Percentiles rank a stretch among this genome's conserved stretches.
These are phyloP conservation scores for Candida rishiriensis DNA, from an alignment of 805 yeast species.

Conservation along the genomic window DNA sequence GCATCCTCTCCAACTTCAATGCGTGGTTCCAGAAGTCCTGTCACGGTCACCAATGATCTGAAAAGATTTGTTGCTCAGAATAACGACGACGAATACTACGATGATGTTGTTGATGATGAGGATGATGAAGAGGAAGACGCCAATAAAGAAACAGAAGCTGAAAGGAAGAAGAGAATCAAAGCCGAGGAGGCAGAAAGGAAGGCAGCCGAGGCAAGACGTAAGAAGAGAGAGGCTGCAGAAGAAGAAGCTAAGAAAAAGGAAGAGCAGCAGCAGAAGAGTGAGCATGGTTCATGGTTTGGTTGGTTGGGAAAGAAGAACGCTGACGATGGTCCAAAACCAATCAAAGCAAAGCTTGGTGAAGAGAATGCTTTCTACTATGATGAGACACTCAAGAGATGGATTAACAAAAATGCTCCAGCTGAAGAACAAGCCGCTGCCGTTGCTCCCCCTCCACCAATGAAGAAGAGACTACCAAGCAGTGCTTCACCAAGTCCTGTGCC, in stretches of 20 bases:
- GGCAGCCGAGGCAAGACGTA: constrained; percentile 9
- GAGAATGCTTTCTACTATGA: constrained; percentile 71
- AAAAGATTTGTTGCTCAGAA: constrained; percentile 25
- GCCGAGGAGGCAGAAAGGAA: constrained; percentile 21
- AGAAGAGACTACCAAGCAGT: constrained; percentile 35
- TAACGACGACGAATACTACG: constrained; percentile 28
- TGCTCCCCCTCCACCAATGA: constrained; percentile 71
- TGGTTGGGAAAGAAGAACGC: constrained; percentile 57
- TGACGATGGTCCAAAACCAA: constrained; percentile 63
- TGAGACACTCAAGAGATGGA: constrained; percentile 54
- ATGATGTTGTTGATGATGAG: constrained; percentile 28
- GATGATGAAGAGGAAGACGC: constrained; percentile 45
- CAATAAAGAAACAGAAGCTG: constrained; percentile 33
- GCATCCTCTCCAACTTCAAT: background rate
- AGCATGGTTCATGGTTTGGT: constrained; percentile 42
- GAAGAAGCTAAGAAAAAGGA: constrained; percentile 19
- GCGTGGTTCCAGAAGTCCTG: constrained; percentile 13
- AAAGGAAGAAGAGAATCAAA: constrained; percentile 23
- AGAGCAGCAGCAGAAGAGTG: constrained; percentile 18
- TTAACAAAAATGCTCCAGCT: constrained; percentile 33
- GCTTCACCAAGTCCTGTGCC: constrained; percentile 33
- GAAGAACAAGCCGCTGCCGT: constrained; percentile 56
- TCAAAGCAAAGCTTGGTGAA: constrained; percentile 83
- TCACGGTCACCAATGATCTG: constrained; percentile 21
- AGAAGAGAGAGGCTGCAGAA: constrained; percentile 13